Base-by-base conservation (phyloP, 139 green algal species). In the Dunaliella primolecta region DNA sequence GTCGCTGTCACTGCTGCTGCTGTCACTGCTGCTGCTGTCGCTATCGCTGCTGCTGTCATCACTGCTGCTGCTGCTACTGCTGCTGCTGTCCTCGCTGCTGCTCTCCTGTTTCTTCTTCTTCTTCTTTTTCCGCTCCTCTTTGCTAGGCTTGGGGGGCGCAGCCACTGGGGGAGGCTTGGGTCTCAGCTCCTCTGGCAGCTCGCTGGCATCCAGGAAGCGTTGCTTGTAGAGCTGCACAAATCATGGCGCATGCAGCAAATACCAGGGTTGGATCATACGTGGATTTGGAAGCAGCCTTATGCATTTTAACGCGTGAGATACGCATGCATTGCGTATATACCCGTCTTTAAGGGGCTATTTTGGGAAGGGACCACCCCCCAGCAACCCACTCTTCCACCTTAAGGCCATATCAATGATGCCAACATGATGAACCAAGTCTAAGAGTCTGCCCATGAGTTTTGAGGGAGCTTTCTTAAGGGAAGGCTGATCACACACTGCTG, bases 121-220 rank as follows among this genome's bases (percentile, higher is more conserved):
- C 75, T 82, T 80, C 71, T 85, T 85, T 32, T 71, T 37, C 34
- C 15, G 7, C 7, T 15, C 46, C 15, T 64, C 46, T 64, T 64
- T 64, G 46, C 46, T 64, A 7, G 46, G 46, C 46, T 64, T 64
- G 46, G 46, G 46, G 15, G 15, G 46, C 46, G 15, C 46, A 64
- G 46, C 46, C 7, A 15, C 46, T 25, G 46, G 46, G 46, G 72
- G 36, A 15, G 37, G 78, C 55, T 57, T 32, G 31, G 80, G 36
- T 0, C 87, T 75, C 56, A 93, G 78, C 79, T 95, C 92, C 3
- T 32, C 46, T 1, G 91, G 88, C 23, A 93, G 7, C 64, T 95
- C 91, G 1, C 85, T 89, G 0, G 91, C 81, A 1, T 90, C 84
- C 36, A 94, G 36, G 80, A 93, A 95, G 20, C 83, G 81, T 29